Percentiles rank a stretch among this genome's conserved stretches.
These are phyloP conservation scores for Saxophila tyrrhenica DNA, from an alignment of 495 filamentous ascomycete genomes.

Conservation along the genomic window DNA sequence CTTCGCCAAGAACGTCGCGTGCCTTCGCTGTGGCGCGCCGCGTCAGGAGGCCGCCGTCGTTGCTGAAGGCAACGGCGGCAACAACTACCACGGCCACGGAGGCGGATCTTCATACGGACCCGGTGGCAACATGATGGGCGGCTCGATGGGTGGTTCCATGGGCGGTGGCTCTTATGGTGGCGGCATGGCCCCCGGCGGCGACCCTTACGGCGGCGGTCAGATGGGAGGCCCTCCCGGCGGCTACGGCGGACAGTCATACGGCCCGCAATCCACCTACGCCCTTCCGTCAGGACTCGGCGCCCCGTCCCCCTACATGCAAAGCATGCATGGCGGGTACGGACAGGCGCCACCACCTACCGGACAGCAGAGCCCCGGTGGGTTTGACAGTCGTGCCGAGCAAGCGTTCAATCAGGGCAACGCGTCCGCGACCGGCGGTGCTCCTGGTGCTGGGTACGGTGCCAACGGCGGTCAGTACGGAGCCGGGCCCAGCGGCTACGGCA, in stretches of 20 bases:
- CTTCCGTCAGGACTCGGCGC: constrained; percentile 82
- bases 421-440: constrained; percentile 7
- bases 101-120: constrained; percentile 3
- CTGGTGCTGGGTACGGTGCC: constrained; percentile 4
- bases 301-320: constrained; percentile 67
- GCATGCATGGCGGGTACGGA: constrained; percentile 62
- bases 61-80: constrained; percentile 45
- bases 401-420: constrained; percentile 39
- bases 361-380: constrained; percentile 49
- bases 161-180: constrained; percentile 9
- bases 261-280: constrained; percentile 79
- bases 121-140: constrained; percentile 10
- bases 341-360: constrained; percentile 37
- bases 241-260: constrained; percentile 77
- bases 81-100: not conserved
- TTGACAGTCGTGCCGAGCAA: constrained; percentile 83
- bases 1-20: constrained; percentile 98
- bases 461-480: constrained; percentile 9
- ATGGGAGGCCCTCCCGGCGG: constrained; percentile 32
- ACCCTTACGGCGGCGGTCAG: constrained; percentile 1
- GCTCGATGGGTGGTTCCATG: constrained; percentile 10
- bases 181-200: constrained; percentile 8
- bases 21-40: constrained; percentile 88
- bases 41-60: constrained; percentile 87
- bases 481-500: constrained; percentile 4